Base-by-base conservation (phyloP, 441 rosid species). In the Cnidoscolus chayamansa region DNA sequence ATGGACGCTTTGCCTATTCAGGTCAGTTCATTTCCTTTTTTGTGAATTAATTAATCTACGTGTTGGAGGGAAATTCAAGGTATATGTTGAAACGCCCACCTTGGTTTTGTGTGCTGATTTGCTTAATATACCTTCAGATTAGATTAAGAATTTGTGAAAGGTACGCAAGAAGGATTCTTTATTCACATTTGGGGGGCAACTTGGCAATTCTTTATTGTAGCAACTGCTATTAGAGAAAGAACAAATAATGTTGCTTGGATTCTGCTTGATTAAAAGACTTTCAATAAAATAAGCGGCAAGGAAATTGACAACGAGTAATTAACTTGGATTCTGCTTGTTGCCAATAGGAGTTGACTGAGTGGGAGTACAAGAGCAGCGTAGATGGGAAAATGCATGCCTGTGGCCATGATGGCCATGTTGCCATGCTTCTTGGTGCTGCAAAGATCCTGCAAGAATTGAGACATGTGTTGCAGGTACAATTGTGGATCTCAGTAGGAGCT, bases 401-500 rank as follows among this genome's bases (percentile, higher is more conserved):
- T 70, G 89, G 84, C 1, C 93, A 89, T 62, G 91, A 89, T 77
- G 93, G 82, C 0, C 93, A 85, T 56, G 86, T 81, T 6, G 69
- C 93, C 13, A 88, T 88, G 93, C 88, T 88, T 49, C 90, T 88
- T 43, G 93, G 93, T 2, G 90, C 93, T 43, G 91, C 93, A 37
- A 84, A 83, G 76, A 74, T 89, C 51, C 78, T 89, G 53, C 85
- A 83, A 74, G 72, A 84, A 65, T 35, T 77, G 64, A 74, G 67
- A 25, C 75, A 77, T 48, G 10, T 70, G 6, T 77, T 85, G 58
- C 79, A 83, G 86, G 92, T 88, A 48, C 7, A 31, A 56, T 0
- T 30, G 0, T 30, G 15, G 4, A 61, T 19, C 62, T 25, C 40
- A 17, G 1, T 15, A 48, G 51, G 51, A 10, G 11, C 51, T 48